Base-by-base conservation (phyloP, 2,329 filamentous ascomycete species). In the Fusarium tricinctum region DNA sequence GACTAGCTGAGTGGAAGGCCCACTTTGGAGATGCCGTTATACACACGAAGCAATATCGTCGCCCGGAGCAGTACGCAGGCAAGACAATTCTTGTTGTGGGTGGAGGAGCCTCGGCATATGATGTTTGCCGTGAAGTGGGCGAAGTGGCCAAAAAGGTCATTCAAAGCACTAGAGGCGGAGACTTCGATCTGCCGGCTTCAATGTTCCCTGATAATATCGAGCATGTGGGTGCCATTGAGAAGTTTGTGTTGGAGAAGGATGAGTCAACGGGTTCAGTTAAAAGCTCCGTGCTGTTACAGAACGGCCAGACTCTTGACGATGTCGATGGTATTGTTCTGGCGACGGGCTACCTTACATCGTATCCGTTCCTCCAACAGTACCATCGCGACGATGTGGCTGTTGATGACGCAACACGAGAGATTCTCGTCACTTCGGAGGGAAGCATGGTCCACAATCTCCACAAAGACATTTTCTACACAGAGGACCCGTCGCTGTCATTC, bases 31-130 rank as follows among this genome's bases (percentile, higher is more conserved):
- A 80, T 0, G 72, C 79, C 6, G 83, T 92, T 20, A 83, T 82
- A 5, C 91, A 92, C 73, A 93, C 92, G 0, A 95, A 94, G 74
- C 86, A 86, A 64, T 96, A 93, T 72, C 86, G 92, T 10, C 84
- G 79, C 0, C 86, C 92, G 0, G 82, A 88, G 17, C 74, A 81
- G 1, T 93, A 88, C 71, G 75, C 75, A 5, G 83, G 81, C 35
- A 87, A 89, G 58, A 82, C 77, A 0, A 67, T 85, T 0, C 84
- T 88, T 39, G 76, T 86, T 19, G 80, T 85, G 8, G 89, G 89
- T 46, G 87, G 84, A n/a, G 75, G 81, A 2, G 78, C 81, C 2
- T 84, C 81, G 0, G 79, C 81, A 2, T 70, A 79, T 4, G 78
- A 84, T 39, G 82, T 85, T 5, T 78, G 78, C 5, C 76, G 78